These are phyloP conservation scores for Lyophyllum shimeji DNA, from an alignment of 768 basidiomycete species.

Conservation along the genomic window DNA sequence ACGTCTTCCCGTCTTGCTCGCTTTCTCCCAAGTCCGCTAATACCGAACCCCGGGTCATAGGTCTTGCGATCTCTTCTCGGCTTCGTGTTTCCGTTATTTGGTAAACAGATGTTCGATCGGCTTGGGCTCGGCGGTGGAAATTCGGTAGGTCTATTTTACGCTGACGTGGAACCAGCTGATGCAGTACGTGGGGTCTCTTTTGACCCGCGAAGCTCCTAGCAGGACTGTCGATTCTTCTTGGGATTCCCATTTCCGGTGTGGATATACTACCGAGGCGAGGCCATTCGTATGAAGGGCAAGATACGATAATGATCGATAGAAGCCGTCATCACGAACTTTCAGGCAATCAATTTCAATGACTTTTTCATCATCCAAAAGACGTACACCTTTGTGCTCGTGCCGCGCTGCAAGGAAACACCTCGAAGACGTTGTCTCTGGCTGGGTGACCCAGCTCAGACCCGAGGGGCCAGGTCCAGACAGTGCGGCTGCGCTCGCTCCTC, in stretches of 20 bases:
- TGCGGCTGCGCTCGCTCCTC: too few species aligned
- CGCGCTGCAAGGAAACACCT: not conserved
- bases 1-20: slow-evolving; percentile 15
- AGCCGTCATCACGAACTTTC: not conserved
- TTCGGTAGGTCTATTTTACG: slow-evolving; percentile 35
- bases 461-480: too few species aligned
- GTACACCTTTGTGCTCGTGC: too few species aligned
- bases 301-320: not conserved
- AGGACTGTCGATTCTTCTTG: slow-evolving; percentile 54
- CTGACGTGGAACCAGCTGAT: not conserved
- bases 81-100: slow-evolving; percentile 49
- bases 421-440: too few species aligned
- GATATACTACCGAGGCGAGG: slow-evolving; percentile 68
- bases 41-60: slow-evolving; percentile 19
- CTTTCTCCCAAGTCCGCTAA: not conserved
- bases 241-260: slow-evolving; percentile 76
- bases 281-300: slow-evolving; percentile 44
- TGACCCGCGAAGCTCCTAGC: slow-evolving; percentile 42
- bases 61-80: slow-evolving; percentile 48
- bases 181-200: slow-evolving; percentile 15
- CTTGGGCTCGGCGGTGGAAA: slow-evolving; percentile 73
- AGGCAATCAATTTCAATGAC: not conserved
- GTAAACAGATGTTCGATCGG: slow-evolving; percentile 57
- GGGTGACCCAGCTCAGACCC: too few species aligned
- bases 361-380: not conserved